phyloP scores from a whole-genome alignment of 2,329 filamentous ascomycete species.

The Onygenales sp. region DNA sequence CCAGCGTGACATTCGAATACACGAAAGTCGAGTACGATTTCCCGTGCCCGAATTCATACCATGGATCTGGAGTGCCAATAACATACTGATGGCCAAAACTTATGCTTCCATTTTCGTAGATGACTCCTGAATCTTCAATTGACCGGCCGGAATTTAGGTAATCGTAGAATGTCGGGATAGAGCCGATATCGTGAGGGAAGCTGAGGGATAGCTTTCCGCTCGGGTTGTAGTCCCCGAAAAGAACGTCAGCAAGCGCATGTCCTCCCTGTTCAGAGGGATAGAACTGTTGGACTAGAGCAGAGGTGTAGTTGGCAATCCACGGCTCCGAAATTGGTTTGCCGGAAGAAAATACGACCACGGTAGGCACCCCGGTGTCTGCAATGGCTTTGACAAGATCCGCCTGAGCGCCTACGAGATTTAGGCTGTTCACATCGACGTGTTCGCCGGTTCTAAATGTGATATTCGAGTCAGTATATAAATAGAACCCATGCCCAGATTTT shows the following conservation, averaged over 20 bases:
- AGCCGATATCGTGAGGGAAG: conserved; percentile 58
- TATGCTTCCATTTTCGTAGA: conserved; percentile 50
- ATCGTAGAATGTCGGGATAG: conserved; percentile 61
- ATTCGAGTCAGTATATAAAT: neutral
- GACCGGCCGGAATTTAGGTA: conserved; percentile 57
- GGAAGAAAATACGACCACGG: conserved; percentile 57
- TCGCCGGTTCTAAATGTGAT: conserved; percentile 47
- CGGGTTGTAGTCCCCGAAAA: conserved; percentile 57
- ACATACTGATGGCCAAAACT: conserved; percentile 58
- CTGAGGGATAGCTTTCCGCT: conserved; percentile 58
- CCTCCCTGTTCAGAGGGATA: conserved; percentile 63
- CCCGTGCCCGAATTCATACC: conserved; percentile 60
- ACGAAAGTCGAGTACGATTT: conserved; percentile 56
- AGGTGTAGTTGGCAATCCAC: conserved; percentile 58
- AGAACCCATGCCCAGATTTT: neutral
- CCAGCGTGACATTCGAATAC: conserved; percentile 39
- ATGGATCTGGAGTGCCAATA: conserved; percentile 47
- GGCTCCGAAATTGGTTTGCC: conserved; percentile 65
- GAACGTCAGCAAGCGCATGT: conserved; percentile 54
- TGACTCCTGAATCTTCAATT: conserved; percentile 43
- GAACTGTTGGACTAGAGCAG: conserved; percentile 63
- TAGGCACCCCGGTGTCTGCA: conserved; percentile 57
- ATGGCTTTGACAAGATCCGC: conserved; percentile 56
- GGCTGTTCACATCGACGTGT: conserved; percentile 55
- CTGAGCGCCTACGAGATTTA: conserved; percentile 63